phyloP scores from a whole-genome alignment of 1,284 basidiomycete genomes.

The Moesziomyces antarcticus region DNA sequence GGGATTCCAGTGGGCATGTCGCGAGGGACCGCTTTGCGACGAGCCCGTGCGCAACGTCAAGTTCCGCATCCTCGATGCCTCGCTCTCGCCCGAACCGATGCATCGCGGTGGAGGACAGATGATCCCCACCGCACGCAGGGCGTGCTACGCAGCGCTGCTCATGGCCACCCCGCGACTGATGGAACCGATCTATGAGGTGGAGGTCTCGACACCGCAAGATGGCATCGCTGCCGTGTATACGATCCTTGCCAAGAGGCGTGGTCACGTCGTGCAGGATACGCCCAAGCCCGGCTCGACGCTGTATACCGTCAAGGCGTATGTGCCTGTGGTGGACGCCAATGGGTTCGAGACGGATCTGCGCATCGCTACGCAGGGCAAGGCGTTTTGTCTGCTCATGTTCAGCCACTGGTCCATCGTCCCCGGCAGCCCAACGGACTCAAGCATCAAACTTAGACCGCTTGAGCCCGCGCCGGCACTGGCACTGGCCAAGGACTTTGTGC shows the following conservation, averaged over 20 bases:
- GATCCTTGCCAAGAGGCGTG: conserved; percentile 91
- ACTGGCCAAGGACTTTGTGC: conserved; percentile 80
- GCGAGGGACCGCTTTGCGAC: conserved; percentile 96
- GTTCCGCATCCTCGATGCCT: conserved; percentile 92
- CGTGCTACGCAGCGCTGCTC: conserved; percentile 98
- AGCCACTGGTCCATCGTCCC: conserved; percentile 99
- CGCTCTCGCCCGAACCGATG: conserved; percentile 91
- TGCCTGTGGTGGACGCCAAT: conserved; percentile 97
- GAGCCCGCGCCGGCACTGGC: conserved; percentile 95
- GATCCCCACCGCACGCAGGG: conserved; percentile 94
- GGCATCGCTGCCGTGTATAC: conserved; percentile 98
- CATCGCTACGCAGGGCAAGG: conserved; percentile 96
- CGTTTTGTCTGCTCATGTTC: conserved; percentile 94
- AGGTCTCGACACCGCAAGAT: conserved; percentile 97
- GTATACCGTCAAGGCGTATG: conserved; percentile 95
- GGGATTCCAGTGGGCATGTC: conserved; percentile 98
- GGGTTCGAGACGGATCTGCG: conserved; percentile 98
- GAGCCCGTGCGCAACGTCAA: conserved; percentile 99
- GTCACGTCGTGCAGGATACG: conserved; percentile 96
- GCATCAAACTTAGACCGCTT: conserved; percentile 91
- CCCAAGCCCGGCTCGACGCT: conserved; percentile 97
- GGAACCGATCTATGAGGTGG: conserved; percentile 98
- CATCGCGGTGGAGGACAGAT: conserved; percentile 98
- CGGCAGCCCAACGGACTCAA: conserved; percentile 95
- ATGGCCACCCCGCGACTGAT: conserved; percentile 75